phyloP scores from a whole-genome alignment of 805 yeast species.

The Lipomyces lipofer region DNA sequence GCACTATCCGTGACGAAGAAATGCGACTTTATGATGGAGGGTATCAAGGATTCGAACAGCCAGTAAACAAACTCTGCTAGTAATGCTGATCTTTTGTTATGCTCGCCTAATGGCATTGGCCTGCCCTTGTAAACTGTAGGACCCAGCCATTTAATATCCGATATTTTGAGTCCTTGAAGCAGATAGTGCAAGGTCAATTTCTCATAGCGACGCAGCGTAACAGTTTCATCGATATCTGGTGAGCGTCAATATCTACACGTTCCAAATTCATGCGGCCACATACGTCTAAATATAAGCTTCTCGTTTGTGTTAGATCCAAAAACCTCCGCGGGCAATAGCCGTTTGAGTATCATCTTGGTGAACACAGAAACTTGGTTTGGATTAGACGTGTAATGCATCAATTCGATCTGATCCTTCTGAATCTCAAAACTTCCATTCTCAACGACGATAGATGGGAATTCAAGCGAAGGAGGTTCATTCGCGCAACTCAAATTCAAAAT shows the following conservation, averaged over 20 bases:
- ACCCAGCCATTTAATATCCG: conserved; percentile 59
- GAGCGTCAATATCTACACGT: too few relatives aligned
- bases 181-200: conserved; percentile 41
- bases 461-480: background rate
- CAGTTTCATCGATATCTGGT: conserved; percentile 33
- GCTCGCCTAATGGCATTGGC: conserved; percentile 46
- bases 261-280: too few relatives aligned
- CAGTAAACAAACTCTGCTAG: conserved; percentile 54
- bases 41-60: conserved; percentile 53
- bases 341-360: conserved; percentile 4
- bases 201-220: conserved; percentile 46
- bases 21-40: conserved; percentile 50
- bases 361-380: conserved; percentile 13
- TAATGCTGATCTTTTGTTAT: conserved; percentile 41
- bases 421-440: background rate
- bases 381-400: conserved; percentile 3
- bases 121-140: conserved; percentile 30
- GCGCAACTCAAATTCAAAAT: too few relatives aligned
- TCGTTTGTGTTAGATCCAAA: conserved; percentile 12
- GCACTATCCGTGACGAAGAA: conserved; percentile 70
- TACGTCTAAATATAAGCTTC: conserved; percentile 4
- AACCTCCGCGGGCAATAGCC: conserved; percentile 13
- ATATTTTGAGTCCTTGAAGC: conserved; percentile 43
- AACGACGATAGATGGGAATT: background rate
- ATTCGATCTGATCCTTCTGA: background rate